phyloP scores from a whole-genome alignment of 2,329 filamentous ascomycete species.

The Calonectria henricotiae region DNA sequence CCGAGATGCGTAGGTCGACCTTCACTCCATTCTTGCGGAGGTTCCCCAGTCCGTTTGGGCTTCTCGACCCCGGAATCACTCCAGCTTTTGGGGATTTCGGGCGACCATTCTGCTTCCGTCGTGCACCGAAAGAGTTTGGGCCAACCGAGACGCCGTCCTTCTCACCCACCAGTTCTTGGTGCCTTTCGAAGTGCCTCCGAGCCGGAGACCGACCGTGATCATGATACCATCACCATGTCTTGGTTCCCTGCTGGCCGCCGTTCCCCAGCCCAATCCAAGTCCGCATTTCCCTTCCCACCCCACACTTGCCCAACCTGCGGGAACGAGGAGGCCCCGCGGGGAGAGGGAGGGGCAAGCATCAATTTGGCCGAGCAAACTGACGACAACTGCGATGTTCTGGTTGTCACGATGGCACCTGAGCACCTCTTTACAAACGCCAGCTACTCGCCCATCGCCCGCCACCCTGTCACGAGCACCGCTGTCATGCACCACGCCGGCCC shows the following conservation, averaged over 20 bases:
- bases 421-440: neutral
- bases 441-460: slow-evolving; percentile 24
- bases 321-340: slow-evolving; percentile 23
- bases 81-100: slow-evolving; percentile 29
- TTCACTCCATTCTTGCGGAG: slow-evolving; percentile 29
- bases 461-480: slow-evolving; percentile 47
- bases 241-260: slow-evolving; percentile 44
- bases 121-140: slow-evolving; percentile 21
- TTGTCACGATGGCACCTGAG: slow-evolving; percentile 28
- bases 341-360: slow-evolving; percentile 6
- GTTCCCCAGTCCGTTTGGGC: slow-evolving; percentile 36
- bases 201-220: slow-evolving; percentile 45
- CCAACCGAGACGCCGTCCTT: slow-evolving; percentile 37
- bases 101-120: slow-evolving; percentile 22
- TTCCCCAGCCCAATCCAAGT: slow-evolving; percentile 28
- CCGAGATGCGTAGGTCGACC: slow-evolving; percentile 43
- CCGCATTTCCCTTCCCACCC: neutral
- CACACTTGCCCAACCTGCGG: slow-evolving; percentile 24
- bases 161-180: slow-evolving; percentile 15
- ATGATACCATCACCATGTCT: slow-evolving; percentile 34
- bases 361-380: slow-evolving; percentile 35
- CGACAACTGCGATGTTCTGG: slow-evolving; percentile 1
- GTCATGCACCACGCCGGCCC: slow-evolving; percentile 51
- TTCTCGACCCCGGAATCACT: slow-evolving; percentile 27
- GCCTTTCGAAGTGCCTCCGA: slow-evolving; percentile 44